Evolutionary conservation across 2,329 filamentous ascomycete species (phyloP), one percentile per base, ranked within the genome.

Genomic region (Cladophialophora exuberans): DNA sequence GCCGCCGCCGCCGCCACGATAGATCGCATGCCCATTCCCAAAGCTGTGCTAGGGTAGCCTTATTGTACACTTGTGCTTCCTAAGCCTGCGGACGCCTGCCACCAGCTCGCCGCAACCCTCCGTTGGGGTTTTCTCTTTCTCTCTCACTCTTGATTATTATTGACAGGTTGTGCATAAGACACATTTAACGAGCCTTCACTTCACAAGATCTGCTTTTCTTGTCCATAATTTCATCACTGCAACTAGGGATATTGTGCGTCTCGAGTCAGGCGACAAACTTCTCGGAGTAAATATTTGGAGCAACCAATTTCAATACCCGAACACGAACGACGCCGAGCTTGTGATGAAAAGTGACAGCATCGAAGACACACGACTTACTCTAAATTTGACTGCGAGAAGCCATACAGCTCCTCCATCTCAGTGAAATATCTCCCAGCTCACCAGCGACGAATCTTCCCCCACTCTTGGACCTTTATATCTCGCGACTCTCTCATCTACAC

Each of bases 21-120:
- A n/a, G n/a, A n/a, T n/a, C n/a, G n/a, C n/a, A n/a, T n/a, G n/a
- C n/a, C n/a, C n/a, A n/a, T n/a, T n/a, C n/a, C n/a, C n/a, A n/a
- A 33, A n/a, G 30, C 30, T 33, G 30, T 33, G n/a, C 30, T 33
- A 33, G 30, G 30, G n/a, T n/a, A n/a, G n/a, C n/a, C n/a, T n/a
- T n/a, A n/a, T n/a, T n/a, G n/a, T n/a, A n/a, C n/a, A n/a, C n/a
- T n/a, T n/a, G n/a, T 28, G 20, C 23, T 48, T 33, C 43, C 44
- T 47, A 49, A 49, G 15, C 33, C 44, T 35, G 46, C n/a, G n/a
- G n/a, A n/a, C n/a, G n/a, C n/a, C n/a, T n/a, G n/a, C n/a, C n/a
- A n/a, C n/a, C n/a, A 22, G 9, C 13, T 31, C 25, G 50, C 52
- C 52, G 52, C 52, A 31, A 50, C 41, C 39, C 45, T 51, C 46